phyloP scores from a whole-genome alignment of 495 filamentous ascomycete species.

The Xylaria venustula region DNA sequence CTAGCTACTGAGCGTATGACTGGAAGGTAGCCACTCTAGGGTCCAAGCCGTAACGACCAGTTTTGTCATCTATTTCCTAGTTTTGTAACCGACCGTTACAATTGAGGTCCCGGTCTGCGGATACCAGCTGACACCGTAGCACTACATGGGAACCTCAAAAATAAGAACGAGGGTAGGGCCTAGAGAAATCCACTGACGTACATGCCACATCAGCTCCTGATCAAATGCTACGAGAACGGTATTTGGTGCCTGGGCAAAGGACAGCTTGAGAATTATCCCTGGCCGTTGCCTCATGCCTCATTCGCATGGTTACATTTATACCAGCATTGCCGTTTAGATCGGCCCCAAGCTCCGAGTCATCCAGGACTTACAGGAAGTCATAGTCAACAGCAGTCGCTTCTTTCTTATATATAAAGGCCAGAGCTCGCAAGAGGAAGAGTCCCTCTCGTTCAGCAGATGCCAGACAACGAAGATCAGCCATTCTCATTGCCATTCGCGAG shows the following conservation, averaged over 20 bases:
- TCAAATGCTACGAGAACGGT: slow-evolving; percentile 10
- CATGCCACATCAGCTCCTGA: slow-evolving; percentile 10
- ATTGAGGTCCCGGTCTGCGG: slow-evolving; percentile 10
- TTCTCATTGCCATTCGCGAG: not conserved
- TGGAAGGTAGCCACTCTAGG: slow-evolving; percentile 13
- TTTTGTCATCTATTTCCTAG: slow-evolving; percentile 12
- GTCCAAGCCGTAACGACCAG: slow-evolving; percentile 4
- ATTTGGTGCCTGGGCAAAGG: not conserved
- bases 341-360: slow-evolving; percentile 1
- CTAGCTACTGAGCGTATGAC: not conserved
- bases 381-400: not conserved
- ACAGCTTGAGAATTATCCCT: not conserved
- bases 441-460: not conserved
- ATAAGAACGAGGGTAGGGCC: slow-evolving; percentile 13
- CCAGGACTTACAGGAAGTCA: slow-evolving; percentile 12
- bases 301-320: slow-evolving; percentile 8
- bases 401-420: slow-evolving; percentile 4
- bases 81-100: slow-evolving; percentile 2
- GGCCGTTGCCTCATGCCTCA: not conserved
- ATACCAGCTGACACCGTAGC: slow-evolving; percentile 17
- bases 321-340: slow-evolving; percentile 1
- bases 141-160: slow-evolving; percentile 13
- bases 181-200: slow-evolving; percentile 12
- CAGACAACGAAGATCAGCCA: slow-evolving; percentile 7
- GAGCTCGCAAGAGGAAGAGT: not conserved